Base-by-base conservation (phyloP, 805 yeast genomes). In the Pichia deserticola region DNA sequence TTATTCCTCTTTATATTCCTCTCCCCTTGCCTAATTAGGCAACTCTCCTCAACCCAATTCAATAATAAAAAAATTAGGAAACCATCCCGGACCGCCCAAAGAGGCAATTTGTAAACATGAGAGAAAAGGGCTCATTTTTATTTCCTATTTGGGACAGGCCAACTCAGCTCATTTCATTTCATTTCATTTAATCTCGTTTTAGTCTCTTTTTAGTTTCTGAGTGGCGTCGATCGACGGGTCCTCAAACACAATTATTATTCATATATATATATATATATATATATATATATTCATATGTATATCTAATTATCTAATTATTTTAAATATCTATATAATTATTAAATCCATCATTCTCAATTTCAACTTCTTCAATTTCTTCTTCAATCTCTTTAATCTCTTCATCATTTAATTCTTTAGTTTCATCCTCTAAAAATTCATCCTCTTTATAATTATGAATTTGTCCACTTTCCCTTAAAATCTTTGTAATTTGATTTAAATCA, bases 401-500 rank as follows among this genome's bases (percentile, higher is more conserved):
- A 50, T 55, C 10, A 20, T 35, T 30, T 25, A 36, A 36, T 35
- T 9, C 20, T 25, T 28, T 25, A 11, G 8, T 7, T 33, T 30
- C 32, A 30, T 30, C 32, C 32, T 36, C 39, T 12, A 20, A 20
- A 20, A 20, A 20, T 20, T 20, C 20, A 20, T 12, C 39, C 39
- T n/a, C 37, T 8, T 34, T 28, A 8, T 13, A 42, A 25, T 43
- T 43, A 29, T 43, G 40, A 13, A 35, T 20, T 30, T 36, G 41
- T 7, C 37, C 44, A 5, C 11, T 42, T 25, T 28, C 75, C 49
- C 72, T 68, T 42, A 84, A 60, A 61, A 70, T 51, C 30, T 72
- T 64, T 1, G 86, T 81, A 3, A 84, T 72, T 32, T 72, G 54
- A 0, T 57, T 57, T 57, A 84, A 69, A 4, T 48, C 20, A 7